Base-by-base conservation (phyloP, 371 early-diverging fungal species). In the Funneliformis caledonium region DNA sequence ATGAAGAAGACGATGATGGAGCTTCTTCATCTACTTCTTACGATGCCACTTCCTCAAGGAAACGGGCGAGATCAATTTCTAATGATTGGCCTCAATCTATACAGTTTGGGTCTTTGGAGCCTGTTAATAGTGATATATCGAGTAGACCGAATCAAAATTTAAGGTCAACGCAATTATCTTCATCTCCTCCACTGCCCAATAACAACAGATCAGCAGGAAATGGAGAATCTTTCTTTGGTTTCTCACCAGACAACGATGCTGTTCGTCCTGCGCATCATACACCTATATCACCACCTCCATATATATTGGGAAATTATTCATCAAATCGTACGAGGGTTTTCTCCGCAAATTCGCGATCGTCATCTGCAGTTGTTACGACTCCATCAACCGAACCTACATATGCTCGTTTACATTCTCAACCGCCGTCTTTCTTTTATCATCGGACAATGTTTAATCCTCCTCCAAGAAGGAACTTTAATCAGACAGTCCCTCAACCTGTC, bases 1-100 rank as follows among this genome's bases (percentile, higher is more conserved):
- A 72, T 8, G 76, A 75, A 16, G 76, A 75, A 16, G 76, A 75
- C 16, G 76, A 75, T 5, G 76, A 75, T 75, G 76, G 77, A 48
- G 26, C 33, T 48, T 72, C 50, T 26, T 75, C 76, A 60, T 22
- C 77, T 26, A 43, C 60, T 45, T 64, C 77, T 14, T 61, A 75
- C 43, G 76, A 75, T 75, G 16, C 42, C 10, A 10, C 77, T 45
- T 22, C 72, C 12, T 77, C 77, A 64, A 60, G 77, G 14, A 77
- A 77, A 77, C 19, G 77, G 11, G 77, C 62, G 2, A 61, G 77
- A 48, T 61, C 77, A 50, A 77, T 61, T 19, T 77, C 77, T 14
- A 77, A 77, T 47, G 77, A 77, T 26, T 77, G 77, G 77, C 9
- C 77, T 16, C 47, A 22, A 72, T 43, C 69, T 69, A 72, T 72